These are phyloP conservation scores for Spatholobus suberectus DNA, from an alignment of 306 rosid genomes.

Conservation along the genomic window DNA sequence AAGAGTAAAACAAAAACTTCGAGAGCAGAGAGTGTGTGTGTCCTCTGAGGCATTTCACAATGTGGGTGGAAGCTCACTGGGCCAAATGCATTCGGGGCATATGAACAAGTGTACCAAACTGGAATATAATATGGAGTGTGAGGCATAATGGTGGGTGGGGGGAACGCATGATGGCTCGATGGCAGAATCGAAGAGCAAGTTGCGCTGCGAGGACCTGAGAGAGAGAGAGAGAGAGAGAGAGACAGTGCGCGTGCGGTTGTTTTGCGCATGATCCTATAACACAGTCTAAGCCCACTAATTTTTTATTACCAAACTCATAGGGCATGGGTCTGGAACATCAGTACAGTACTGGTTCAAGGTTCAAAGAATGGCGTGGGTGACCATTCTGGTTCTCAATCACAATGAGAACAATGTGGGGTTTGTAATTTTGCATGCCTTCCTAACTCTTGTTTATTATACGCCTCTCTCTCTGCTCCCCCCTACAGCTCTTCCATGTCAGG, in stretches of 20 bases:
- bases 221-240: constrained; percentile 2
- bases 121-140: constrained; percentile 23
- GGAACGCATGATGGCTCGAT: constrained; percentile 44
- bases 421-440: constrained; percentile 25
- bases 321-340: constrained; percentile 38
- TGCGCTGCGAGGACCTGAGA: not conserved
- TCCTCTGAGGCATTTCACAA: constrained; percentile 26
- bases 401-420: constrained; percentile 10
- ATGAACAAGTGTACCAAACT: constrained; percentile 2
- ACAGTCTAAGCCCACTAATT: constrained; percentile 11
- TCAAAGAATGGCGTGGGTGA: constrained; percentile 40
- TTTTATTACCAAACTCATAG: constrained; percentile 24
- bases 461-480: constrained; percentile 15
- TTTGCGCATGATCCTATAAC: constrained; percentile 79
- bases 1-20: constrained; percentile 48
- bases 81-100: constrained; percentile 24
- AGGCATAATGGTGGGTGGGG: constrained; percentile 30
- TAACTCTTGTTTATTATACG: no score
- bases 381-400: constrained; percentile 33
- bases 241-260: constrained; percentile 54
- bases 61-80: constrained; percentile 39
- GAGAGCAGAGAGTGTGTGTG: constrained; percentile 30
- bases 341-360: constrained; percentile 35
- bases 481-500: constrained; percentile 33
- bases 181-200: constrained; percentile 38